phyloP scores from a whole-genome alignment of 2,329 filamentous ascomycete species.

The Tolypocladium ophioglossoides region DNA sequence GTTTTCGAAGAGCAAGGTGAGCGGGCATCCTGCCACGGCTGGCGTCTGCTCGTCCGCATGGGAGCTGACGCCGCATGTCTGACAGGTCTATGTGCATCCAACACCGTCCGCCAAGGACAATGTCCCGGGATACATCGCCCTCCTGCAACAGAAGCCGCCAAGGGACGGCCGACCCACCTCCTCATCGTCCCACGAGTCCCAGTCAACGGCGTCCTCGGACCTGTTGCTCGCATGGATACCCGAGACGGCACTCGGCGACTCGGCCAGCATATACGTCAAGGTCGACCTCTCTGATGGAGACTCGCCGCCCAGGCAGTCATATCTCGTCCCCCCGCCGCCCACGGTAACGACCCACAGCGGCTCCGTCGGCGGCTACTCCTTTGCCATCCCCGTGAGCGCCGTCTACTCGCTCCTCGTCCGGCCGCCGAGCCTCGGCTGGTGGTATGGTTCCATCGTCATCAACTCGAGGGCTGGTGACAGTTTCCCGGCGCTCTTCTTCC shows the following conservation, averaged over 20 bases:
- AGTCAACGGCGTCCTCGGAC: conserved; percentile 49
- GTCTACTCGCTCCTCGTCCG: conserved; percentile 86
- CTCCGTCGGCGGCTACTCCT: conserved; percentile 71
- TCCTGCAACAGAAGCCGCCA: conserved; percentile 75
- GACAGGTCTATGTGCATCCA: conserved; percentile 87
- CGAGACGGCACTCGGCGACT: conserved; percentile 77
- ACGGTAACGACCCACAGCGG: conserved; percentile 67
- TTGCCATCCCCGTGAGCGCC: conserved; percentile 80
- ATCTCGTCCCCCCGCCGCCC: conserved; percentile 84
- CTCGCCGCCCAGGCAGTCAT: conserved; percentile 73
- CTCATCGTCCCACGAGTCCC: conserved; percentile 21
- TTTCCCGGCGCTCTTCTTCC: conserved; percentile 93
- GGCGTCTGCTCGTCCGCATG: not conserved
- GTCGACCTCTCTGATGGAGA: conserved; percentile 80
- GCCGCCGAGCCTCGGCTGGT: conserved; percentile 92
- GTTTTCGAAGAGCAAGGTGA: conserved; percentile 91
- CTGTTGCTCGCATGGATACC: conserved; percentile 90
- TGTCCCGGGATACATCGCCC: conserved; percentile 83
- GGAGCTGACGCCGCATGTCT: conserved; percentile 4
- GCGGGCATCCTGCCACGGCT: conserved; percentile 11
- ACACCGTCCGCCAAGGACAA: conserved; percentile 92
- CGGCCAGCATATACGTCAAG: conserved; percentile 84
- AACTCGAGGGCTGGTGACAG: conserved; percentile 86
- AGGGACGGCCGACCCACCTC: conserved; percentile 26
- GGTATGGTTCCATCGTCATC: conserved; percentile 92